These are phyloP conservation scores for Coniochaeta ligniaria DNA, from an alignment of 2,329 filamentous ascomycete species.

Conservation along the genomic window DNA sequence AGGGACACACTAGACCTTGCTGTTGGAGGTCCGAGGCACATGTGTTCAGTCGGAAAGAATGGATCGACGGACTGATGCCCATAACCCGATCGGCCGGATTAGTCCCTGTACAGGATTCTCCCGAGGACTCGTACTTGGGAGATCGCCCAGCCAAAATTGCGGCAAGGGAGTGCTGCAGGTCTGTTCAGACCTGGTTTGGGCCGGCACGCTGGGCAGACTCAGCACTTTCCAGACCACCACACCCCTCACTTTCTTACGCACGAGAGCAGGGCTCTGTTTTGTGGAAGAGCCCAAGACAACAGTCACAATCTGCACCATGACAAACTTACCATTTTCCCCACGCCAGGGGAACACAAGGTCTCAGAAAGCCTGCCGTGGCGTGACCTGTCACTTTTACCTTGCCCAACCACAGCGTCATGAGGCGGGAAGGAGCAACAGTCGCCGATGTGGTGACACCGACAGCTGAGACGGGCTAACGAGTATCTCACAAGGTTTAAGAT, in stretches of 20 bases:
- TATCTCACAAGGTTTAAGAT: slow-evolving; percentile 12
- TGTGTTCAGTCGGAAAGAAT: neutral
- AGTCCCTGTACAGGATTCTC: neutral
- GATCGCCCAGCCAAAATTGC: neutral
- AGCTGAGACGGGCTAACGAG: neutral
- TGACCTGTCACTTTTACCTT: neutral
- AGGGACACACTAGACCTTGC: neutral
- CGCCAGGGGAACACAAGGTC: neutral
- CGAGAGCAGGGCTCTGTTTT: neutral
- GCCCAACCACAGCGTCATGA: neutral
- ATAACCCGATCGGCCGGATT: neutral
- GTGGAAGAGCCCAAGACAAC: neutral
- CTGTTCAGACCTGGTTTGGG: neutral
- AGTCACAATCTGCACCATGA: neutral
- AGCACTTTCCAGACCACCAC: neutral
- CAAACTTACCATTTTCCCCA: neutral
- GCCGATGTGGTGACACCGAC: neutral
- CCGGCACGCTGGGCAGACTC: neutral
- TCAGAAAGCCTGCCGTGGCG: neutral
- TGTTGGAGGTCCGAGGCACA: neutral
- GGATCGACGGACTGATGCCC: neutral
- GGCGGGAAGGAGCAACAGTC: neutral
- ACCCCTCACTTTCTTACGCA: neutral
- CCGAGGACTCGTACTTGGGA: neutral
- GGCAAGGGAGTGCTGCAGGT: neutral